Evolutionary conservation across 768 basidiomycete species (phyloP).

Genomic region (Lactarius hengduanensis): DNA sequence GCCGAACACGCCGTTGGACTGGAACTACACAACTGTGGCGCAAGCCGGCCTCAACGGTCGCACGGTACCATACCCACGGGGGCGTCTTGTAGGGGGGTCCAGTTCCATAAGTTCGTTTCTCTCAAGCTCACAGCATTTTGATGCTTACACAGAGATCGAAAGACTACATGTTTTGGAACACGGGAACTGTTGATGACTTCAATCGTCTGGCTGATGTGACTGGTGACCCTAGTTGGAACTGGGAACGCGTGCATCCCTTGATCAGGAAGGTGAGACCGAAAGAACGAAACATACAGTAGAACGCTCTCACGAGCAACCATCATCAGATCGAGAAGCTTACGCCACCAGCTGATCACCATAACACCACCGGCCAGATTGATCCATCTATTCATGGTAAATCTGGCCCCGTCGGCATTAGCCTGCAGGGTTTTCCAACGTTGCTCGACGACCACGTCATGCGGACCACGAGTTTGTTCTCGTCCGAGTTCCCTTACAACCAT

Average conservation of each 20-base stretch:
- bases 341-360: constrained; percentile 40
- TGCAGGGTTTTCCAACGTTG: constrained; percentile 1
- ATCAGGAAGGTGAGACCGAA: constrained; percentile 12
- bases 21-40: constrained; percentile 35
- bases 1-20: constrained; percentile 30
- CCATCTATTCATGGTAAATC: constrained; percentile 40
- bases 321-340: constrained; percentile 40
- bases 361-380: constrained; percentile 40
- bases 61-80: constrained; percentile 30
- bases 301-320: not conserved
- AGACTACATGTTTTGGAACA: constrained; percentile 30
- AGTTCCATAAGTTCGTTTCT: constrained; percentile 31
- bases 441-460: constrained; percentile 40
- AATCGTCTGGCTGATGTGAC: constrained; percentile 25
- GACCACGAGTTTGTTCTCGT: constrained; percentile 37
- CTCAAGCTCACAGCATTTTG: constrained; percentile 20
- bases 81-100: constrained; percentile 33
- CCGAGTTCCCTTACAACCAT: constrained; percentile 42
- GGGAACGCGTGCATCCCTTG: constrained; percentile 2
- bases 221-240: constrained; percentile 26
- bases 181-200: constrained; percentile 28
- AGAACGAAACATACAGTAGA: not conserved
- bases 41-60: constrained; percentile 31
- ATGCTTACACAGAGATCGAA: constrained; percentile 1
- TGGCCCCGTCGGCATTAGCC: constrained; percentile 35